Percentiles rank a stretch among this genome's conserved stretches.
phyloP scores from a whole-genome alignment of 768 basidiomycete species.

The Lactarius tabidus region DNA sequence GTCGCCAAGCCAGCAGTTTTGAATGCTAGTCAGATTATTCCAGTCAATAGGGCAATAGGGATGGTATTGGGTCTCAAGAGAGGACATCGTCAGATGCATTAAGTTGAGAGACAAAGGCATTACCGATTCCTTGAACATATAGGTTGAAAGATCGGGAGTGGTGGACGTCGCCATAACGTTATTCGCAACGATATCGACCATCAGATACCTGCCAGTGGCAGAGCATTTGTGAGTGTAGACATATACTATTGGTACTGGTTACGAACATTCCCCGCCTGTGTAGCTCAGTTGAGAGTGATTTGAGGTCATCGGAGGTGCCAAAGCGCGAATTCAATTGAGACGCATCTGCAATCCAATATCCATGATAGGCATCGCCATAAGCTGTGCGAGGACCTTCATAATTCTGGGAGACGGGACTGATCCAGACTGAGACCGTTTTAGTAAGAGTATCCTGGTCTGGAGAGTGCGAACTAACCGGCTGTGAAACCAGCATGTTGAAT shows the following conservation, averaged over 20 bases:
- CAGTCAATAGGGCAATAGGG: slow-evolving; percentile 73
- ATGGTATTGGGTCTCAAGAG: slow-evolving; percentile 61
- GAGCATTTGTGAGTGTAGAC: slow-evolving; percentile 3
- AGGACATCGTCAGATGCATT: slow-evolving; percentile 9
- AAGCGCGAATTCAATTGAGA: slow-evolving; percentile 64
- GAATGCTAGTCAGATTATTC: slow-evolving; percentile 63
- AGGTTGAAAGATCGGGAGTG: slow-evolving; percentile 59
- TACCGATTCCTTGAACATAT: slow-evolving; percentile 64
- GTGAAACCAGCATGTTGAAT: slow-evolving; percentile 81
- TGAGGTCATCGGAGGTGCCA: slow-evolving; percentile 69
- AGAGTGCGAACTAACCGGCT: slow-evolving; percentile 43
- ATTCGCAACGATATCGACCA: slow-evolving; percentile 84
- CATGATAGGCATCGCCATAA: slow-evolving; percentile 83
- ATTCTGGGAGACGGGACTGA: slow-evolving; percentile 77
- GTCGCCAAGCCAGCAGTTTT: slow-evolving; percentile 85
- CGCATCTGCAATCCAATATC: slow-evolving; percentile 77
- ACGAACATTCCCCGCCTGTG: slow-evolving; percentile 69
- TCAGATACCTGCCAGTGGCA: slow-evolving; percentile 53
- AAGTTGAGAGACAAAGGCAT: slow-evolving; percentile 22
- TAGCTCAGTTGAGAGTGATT: slow-evolving; percentile 57
- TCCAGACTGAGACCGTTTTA: slow-evolving; percentile 55
- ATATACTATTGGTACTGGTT: neutral
- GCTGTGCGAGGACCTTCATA: slow-evolving; percentile 64
- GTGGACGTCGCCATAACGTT: slow-evolving; percentile 73
- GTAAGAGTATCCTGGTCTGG: too few relatives aligned